These are phyloP conservation scores for Cryphonectria nitschkei DNA, from an alignment of 2,329 filamentous ascomycete genomes.

Conservation along the genomic window DNA sequence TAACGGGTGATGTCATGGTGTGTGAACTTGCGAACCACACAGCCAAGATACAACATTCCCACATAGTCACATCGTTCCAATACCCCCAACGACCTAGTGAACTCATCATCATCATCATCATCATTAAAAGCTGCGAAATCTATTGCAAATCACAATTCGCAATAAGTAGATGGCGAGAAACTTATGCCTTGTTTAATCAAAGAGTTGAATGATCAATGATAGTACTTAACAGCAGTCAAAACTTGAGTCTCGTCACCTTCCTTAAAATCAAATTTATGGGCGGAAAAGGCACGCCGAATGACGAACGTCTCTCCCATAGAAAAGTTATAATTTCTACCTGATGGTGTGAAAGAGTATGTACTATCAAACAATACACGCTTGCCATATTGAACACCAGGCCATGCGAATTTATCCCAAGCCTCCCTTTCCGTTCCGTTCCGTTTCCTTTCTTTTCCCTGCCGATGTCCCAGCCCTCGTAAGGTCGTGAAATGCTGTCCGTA, in stretches of 20 bases:
- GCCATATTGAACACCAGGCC: conserved; percentile 16
- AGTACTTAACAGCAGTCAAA: neutral
- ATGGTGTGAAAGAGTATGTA: conserved; percentile 4
- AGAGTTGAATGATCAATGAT: neutral
- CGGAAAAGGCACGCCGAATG: neutral
- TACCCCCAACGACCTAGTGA: neutral
- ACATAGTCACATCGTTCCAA: neutral
- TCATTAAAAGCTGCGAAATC: neutral
- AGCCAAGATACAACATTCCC: neutral
- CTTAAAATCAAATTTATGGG: neutral
- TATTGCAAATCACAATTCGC: neutral
- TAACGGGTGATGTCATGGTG: conserved; percentile 14
- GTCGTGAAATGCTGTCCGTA: neutral
- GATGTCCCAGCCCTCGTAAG: neutral
- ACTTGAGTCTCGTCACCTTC: neutral
- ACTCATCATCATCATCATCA: neutral
- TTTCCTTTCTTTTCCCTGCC: neutral
- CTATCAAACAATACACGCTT: conserved; percentile 11
- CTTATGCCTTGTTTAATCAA: neutral
- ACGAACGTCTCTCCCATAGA: neutral
- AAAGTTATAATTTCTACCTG: conserved; percentile 7
- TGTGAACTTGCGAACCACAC: neutral
- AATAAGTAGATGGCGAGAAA: neutral
- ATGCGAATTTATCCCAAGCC: conserved; percentile 7
- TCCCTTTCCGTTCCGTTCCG: neutral